Base-by-base conservation (phyloP, 148 eudicot genomes). In the Dysphania ambrosioides region DNA sequence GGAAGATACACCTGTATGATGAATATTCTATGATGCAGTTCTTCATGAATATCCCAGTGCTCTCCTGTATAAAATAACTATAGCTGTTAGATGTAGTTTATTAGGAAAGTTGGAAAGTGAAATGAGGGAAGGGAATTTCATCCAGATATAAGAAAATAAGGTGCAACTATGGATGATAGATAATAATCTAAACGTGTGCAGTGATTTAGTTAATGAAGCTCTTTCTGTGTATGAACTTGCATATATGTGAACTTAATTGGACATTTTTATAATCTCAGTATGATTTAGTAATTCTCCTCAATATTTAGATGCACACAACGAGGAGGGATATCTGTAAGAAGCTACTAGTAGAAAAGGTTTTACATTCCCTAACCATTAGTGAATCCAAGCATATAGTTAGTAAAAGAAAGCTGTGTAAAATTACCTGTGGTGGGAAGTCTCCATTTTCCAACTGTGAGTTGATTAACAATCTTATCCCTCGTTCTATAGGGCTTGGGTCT, bases 401-500 rank as follows among this genome's bases (percentile, higher is more conserved):
- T 11, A 0, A 18, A 0, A 58, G 30, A 58, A 58, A n/a, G 26
- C 32, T 0, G 27, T 31, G 3, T 21, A n/a, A n/a, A n/a, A 0
- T 59, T 60, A 86, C 89, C 88, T 88, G 92, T 53, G 79, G 84
- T 58, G 90, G 92, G 24, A 83, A 88, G 75, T 88, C 90, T 6
- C 92, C 92, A 47, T 85, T 83, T 79, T 83, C 86, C 73, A 74
- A 31, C 49, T 88, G 92, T 6, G 82, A 79, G 77, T 88, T 86
- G 75, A 88, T 86, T 57, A 88, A 71, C 44, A 83, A 12, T 61
- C 71, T 85, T 6, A 80, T 63, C 30, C 86, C 92, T 53, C 79
- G 82, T 67, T 85, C 73, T 5, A 87, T 77, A 8, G 93, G 88
- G 3, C 30, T 75, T 15, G 80, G 78, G 81, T 87, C 91, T 35